Percentiles rank a stretch among this genome's conserved stretches.
These are phyloP conservation scores for Kluyveromyces lactis DNA, from an alignment of 805 yeast genomes.

Conservation along the genomic window DNA sequence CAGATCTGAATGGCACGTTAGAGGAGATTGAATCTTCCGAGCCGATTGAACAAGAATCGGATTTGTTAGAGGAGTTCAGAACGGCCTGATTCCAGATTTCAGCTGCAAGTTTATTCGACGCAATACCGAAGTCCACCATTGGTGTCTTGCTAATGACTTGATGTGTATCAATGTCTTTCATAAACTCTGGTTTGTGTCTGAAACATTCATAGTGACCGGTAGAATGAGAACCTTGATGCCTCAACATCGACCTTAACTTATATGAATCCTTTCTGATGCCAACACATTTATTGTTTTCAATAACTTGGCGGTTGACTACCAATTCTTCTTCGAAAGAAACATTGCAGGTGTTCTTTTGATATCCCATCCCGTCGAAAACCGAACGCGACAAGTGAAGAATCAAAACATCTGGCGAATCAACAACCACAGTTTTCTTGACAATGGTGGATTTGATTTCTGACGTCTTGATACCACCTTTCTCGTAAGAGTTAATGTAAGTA, in stretches of 20 bases:
- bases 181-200: conserved; percentile 59
- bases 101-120: conserved; percentile 8
- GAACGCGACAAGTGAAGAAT: conserved; percentile 85
- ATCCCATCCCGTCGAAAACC: conserved; percentile 55
- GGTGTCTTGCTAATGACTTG: conserved; percentile 27
- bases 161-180: conserved; percentile 22
- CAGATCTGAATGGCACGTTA: conserved; percentile 8
- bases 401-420: conserved; percentile 61
- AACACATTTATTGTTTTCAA: conserved; percentile 13
- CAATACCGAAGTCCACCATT: conserved; percentile 14
- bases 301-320: conserved; percentile 36
- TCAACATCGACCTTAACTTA: conserved; percentile 59
- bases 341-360: conserved; percentile 67
- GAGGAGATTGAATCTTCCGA: conserved; percentile 8
- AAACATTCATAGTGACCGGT: conserved; percentile 90
- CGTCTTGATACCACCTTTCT: conserved; percentile 36
- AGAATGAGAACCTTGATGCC: conserved; percentile 83
- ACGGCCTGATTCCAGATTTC: conserved; percentile 10
- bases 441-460: conserved; percentile 53
- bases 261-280: conserved; percentile 35
- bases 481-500: conserved; percentile 39
- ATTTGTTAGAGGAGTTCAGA: not conserved
- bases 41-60: conserved; percentile 6
- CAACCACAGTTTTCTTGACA: conserved; percentile 52
- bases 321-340: conserved; percentile 58